Evolutionary conservation across 164 flowering plant genomes (phyloP), one percentile per base, ranked within the genome.

Genomic region (Paratinospora sagittata): DNA sequence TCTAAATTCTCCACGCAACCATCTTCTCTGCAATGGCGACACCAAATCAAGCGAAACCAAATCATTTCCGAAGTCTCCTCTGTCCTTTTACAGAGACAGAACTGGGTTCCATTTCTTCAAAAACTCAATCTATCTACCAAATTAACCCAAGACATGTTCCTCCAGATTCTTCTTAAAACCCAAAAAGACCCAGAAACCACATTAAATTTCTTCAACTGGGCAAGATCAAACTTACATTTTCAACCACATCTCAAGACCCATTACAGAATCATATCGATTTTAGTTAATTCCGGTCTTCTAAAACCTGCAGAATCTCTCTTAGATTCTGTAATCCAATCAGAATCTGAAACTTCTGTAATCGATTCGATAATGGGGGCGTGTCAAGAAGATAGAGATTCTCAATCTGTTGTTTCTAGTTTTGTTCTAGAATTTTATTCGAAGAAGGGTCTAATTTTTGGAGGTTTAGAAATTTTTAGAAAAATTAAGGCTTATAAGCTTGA

Each of bases 171-270:
- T 67, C 60, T 21, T 10, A 86, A 74, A 47, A 84, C 86, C 78
- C 76, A 82, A 73, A 12, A 68, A 24, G 62, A 81, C 75, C 91
- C 97, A 0, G 75, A 87, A 81, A 73, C 84, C 69, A 79, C 86
- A 47, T 78, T 87, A 24, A 11, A 34, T 36, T 92, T 90, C 89
- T 89, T 89, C 90, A 78, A 84, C 30, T 90, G 89, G 89, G 85
- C 82, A 9, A 81, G 70, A 75, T 70, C 80, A 13, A 76, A 78
- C 69, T 72, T 86, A 0, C 74, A 77, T 23, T 87, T 87, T 63
- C 67, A 78, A 27, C 91, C 93, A 3, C 86, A 86, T 76, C 73
- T 85, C 74, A 77, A 74, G 62, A 73, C 85, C 73, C 84, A 76
- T 47, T 82, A 74, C 70, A 76, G 72, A 41, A 33, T 92, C 49